Conservation (phyloP, 139 green algal species). For the Coelastrella sp. region DNA sequence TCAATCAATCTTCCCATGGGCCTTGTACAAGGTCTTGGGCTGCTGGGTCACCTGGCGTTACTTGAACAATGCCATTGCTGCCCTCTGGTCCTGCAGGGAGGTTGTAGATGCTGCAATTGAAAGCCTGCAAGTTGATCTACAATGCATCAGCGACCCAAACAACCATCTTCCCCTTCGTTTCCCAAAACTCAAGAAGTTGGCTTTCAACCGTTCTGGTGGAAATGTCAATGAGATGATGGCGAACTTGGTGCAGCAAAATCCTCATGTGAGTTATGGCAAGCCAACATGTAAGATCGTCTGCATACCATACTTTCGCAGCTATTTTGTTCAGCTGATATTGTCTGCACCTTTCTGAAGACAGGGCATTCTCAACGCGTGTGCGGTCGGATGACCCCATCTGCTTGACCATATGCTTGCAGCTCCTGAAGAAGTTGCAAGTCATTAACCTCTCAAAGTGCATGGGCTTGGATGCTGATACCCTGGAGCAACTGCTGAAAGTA, state of each 20-base stretch:
- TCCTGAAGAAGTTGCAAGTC: background rate
- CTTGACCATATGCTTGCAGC: too few species aligned
- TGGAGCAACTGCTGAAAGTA: background rate
- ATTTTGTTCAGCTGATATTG: background rate
- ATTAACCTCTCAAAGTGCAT: slow-evolving; percentile 18
- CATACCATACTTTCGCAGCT: background rate
- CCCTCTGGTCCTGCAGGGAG: background rate
- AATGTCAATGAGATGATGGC: background rate
- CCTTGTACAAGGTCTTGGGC: background rate
- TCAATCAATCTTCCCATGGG: background rate
- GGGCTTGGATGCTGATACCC: background rate
- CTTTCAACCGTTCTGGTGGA: slow-evolving; percentile 20
- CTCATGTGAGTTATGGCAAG: background rate
- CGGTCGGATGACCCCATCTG: too few species aligned
- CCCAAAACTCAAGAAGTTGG: background rate
- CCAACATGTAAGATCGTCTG: too few species aligned
- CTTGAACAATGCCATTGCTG: background rate
- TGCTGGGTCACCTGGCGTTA: too few species aligned
- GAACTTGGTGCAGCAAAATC: background rate
- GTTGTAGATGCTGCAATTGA: slow-evolving; percentile 5
- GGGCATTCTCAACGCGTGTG: too few species aligned
- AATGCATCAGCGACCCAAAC: background rate
- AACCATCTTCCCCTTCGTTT: background rate
- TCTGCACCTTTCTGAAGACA: too few species aligned
- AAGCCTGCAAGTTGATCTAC: background rate